Percentiles rank a stretch among this genome's conserved stretches.
Conservation (phyloP, 2,329 filamentous ascomycete species). For the Neurospora crassa region DNA sequence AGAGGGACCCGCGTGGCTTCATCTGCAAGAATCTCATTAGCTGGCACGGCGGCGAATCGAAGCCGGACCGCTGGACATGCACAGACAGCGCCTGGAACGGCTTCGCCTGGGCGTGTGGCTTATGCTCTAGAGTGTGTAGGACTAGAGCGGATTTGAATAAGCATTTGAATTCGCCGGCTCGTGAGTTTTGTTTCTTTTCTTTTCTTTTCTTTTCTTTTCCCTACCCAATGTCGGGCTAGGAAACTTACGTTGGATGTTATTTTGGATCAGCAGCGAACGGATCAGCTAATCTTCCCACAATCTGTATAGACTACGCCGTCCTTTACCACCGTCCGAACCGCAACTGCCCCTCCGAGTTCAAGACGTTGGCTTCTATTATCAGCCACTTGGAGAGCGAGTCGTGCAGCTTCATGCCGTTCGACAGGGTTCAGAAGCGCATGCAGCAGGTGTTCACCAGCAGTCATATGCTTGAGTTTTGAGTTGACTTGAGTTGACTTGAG, state of each 20-base stretch:
- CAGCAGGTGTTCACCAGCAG: constrained; percentile 13
- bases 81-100: constrained; percentile 35
- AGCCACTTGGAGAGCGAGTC: constrained; percentile 35
- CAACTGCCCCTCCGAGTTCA: constrained; percentile 28
- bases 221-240: no score
- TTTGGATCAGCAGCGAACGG: no score
- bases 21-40: constrained; percentile 41
- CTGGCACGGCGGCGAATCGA: constrained; percentile 27
- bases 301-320: constrained; percentile 22
- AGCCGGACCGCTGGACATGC: constrained; percentile 22
- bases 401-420: constrained; percentile 30
- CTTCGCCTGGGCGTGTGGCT: constrained; percentile 36
- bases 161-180: constrained; percentile 42
- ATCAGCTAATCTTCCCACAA: background rate
- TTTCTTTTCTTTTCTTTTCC: background rate
- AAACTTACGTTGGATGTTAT: no score
- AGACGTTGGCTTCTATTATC: constrained; percentile 28
- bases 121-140: constrained; percentile 38
- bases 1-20: constrained; percentile 33
- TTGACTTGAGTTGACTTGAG: no score
- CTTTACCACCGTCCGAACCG: constrained; percentile 30
- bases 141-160: constrained; percentile 29
- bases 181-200: constrained; percentile 23
- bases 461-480: constrained; percentile 9
- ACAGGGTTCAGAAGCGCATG: constrained; percentile 23